Evolutionary conservation across 106 monocot genomes (phyloP).

Genomic region (Acanthochlamys bracteata): DNA sequence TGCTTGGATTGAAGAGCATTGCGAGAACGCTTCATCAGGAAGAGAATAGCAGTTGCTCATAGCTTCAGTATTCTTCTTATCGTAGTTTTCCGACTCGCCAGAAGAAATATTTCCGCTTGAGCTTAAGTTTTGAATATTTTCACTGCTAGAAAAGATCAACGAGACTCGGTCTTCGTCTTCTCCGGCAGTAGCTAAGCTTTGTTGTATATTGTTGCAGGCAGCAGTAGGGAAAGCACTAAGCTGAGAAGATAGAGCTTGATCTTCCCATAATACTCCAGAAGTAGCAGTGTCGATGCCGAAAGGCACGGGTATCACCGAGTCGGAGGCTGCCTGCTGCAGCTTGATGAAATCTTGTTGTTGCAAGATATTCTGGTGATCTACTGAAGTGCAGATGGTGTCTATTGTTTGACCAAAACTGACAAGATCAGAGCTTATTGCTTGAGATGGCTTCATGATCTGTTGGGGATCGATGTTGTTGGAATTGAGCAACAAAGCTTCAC

Average conservation of each 20-base stretch:
- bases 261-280: no score
- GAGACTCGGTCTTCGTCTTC: background rate
- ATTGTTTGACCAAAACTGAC: slow-evolving; percentile 6
- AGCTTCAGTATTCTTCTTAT: background rate
- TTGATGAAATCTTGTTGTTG: slow-evolving; percentile 1
- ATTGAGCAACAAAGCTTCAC: slow-evolving; percentile 4
- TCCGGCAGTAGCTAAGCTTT: background rate
- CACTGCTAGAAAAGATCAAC: background rate
- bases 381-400: slow-evolving; percentile 5
- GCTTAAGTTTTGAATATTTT: background rate
- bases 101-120: slow-evolving; percentile 26
- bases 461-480: slow-evolving; percentile 9
- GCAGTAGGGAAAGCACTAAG: no score
- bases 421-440: background rate
- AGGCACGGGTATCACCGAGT: no score
- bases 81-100: slow-evolving; percentile 20
- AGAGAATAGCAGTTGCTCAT: background rate
- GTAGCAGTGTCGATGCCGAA: no score
- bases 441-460: background rate
- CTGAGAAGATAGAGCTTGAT: no score
- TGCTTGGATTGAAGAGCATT: slow-evolving; percentile 1
- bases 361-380: slow-evolving; percentile 1
- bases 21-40: slow-evolving; percentile 18
- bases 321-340: no score
- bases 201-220: no score